Evolutionary conservation across 2,329 filamentous ascomycete genomes (phyloP), one percentile per base, ranked within the genome.

Genomic region (Penicillium rolfsii): DNA sequence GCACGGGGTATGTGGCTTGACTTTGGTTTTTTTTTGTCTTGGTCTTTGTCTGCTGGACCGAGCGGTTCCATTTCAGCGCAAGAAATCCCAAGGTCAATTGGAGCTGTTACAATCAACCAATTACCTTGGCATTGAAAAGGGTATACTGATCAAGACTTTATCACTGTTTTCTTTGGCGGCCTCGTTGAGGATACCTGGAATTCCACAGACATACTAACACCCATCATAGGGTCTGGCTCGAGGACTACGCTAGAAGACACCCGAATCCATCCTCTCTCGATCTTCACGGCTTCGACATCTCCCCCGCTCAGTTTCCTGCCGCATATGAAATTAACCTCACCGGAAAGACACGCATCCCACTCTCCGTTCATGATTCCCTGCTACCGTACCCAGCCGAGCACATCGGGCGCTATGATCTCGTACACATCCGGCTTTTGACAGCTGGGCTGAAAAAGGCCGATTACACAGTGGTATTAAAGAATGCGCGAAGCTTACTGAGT

Each of bases 211-310:
- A 33, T 5, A 41, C 46, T 57, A 35, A 65, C 35, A 54, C 12
- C 1, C 2, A 45, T 14, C 11, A 1, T 49, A 73, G 70, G 6
- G 58, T 73, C 43, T 74, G 72, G 72, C 66, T 74, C 6, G 57
- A 53, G 19, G 65, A 66, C 30, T 43, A 67, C 30, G 61, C 58
- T 40, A 52, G 49, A n/a, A 35, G 19, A 19, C 46, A 49, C 9
- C 59, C 55, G 16, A 59, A 57, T 14, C 40, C 61, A 11, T 56
- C 26, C n/a, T 57, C 41, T 11, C 60, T 58, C 49, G 64, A 64
- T 28, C 64, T 68, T 12, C 69, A 72, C 19, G 72, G 71, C 36
- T 74, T 75, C 55, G 74, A 74, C 52, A 71, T 75, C 38, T 76
- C 73, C 12, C 35, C 63, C 2, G 61, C 62, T 4, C 74, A 75